Conservation (phyloP, 352 stramenopile species). For the Pythium utonaiense region DNA sequence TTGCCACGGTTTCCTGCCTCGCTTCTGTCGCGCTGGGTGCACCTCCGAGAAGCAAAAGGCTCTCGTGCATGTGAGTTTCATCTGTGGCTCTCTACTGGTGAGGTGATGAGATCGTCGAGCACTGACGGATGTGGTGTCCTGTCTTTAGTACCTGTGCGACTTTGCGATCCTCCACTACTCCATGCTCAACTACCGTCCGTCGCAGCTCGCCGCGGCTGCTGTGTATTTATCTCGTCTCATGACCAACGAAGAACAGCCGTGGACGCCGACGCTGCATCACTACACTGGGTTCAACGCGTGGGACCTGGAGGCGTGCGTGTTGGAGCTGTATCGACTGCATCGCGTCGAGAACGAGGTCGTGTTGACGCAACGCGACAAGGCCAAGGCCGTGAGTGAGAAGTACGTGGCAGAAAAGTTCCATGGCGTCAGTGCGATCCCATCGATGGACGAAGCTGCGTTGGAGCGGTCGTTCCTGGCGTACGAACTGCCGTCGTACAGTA, state of each 20-base stretch:
- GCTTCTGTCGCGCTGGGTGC: constrained; percentile 58
- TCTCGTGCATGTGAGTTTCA: constrained; percentile 50
- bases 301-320: constrained; percentile 62
- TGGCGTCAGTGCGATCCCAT: constrained; percentile 42
- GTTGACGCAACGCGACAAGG: constrained; percentile 64
- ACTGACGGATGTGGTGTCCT: constrained; percentile 9
- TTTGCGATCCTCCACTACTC: constrained; percentile 64
- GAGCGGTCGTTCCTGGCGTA: constrained; percentile 48
- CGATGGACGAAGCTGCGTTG: constrained; percentile 39
- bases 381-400: constrained; percentile 82
- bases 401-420: constrained; percentile 70
- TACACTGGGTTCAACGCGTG: constrained; percentile 70
- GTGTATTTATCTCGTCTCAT: constrained; percentile 75
- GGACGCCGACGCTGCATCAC: constrained; percentile 81
- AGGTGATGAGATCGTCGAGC: not conserved
- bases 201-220: constrained; percentile 60
- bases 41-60: constrained; percentile 49
- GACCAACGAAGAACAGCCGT: constrained; percentile 53
- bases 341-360: constrained; percentile 56
- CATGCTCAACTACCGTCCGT: constrained; percentile 74
- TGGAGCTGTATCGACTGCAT: constrained; percentile 64
- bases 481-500: constrained; percentile 15
- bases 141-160: constrained; percentile 66
- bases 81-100: not conserved
- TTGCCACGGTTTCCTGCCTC: constrained; percentile 68